phyloP scores from a whole-genome alignment of 2,329 filamentous ascomycete genomes.

The Colletotrichum sp. region DNA sequence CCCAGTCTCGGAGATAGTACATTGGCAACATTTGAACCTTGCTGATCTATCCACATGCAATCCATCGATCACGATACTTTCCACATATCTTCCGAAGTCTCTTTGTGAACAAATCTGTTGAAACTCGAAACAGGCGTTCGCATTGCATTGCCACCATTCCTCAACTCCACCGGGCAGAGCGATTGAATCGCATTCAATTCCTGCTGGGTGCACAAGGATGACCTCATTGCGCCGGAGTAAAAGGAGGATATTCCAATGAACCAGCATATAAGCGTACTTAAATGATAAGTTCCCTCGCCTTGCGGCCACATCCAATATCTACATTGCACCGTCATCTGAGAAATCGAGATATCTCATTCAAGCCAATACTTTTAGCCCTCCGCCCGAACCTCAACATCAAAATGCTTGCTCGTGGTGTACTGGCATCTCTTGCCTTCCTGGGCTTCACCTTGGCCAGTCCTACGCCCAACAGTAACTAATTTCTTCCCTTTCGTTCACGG shows the following conservation, averaged over 20 bases:
- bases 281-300: not conserved
- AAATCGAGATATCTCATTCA: not conserved
- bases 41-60: not conserved
- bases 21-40: not conserved
- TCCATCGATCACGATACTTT: not conserved
- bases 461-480: not conserved
- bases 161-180: not conserved
- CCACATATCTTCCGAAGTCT: not conserved
- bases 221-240: not conserved
- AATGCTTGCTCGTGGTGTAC: not conserved
- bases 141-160: not conserved
- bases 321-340: not conserved
- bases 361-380: not conserved
- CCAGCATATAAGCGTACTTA: not conserved
- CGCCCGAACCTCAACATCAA: not conserved
- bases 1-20: not conserved
- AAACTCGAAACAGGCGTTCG: not conserved
- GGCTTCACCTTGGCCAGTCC: not conserved
- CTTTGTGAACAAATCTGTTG: not conserved
- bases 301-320: not conserved
- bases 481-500: not conserved
- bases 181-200: not conserved
- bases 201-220: not conserved
- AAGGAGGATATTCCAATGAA: not conserved
- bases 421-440: not conserved